Conservation (phyloP, 805 yeast genomes). For the Saccharomycopsis fibuligera region DNA sequence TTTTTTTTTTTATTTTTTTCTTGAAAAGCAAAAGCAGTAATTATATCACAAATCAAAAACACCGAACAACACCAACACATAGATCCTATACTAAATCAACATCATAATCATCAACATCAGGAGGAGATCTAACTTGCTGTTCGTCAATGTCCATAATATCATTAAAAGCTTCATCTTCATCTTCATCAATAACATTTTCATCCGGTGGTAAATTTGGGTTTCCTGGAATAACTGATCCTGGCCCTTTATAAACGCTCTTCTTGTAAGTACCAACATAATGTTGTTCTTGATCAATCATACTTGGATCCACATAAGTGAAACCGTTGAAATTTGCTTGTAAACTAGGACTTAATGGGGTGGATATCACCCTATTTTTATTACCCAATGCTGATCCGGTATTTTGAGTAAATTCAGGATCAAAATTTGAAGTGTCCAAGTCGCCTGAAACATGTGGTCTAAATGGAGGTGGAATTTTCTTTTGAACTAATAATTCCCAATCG, state of each 20-base stretch:
- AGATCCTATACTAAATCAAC: slow-evolving; percentile 15
- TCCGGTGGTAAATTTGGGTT: slow-evolving; percentile 76
- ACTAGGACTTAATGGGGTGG: slow-evolving; percentile 86
- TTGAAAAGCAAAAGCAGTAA: not conserved
- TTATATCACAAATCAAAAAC: not conserved
- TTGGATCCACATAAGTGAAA: slow-evolving; percentile 92
- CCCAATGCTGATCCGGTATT: slow-evolving; percentile 75
- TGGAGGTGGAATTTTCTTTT: slow-evolving; percentile 90
- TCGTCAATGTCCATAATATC: slow-evolving; percentile 26
- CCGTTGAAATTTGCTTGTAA: slow-evolving; percentile 96
- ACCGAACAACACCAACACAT: not conserved
- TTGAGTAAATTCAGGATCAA: slow-evolving; percentile 95
- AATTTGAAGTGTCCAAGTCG: slow-evolving; percentile 92
- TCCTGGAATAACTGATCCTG: slow-evolving; percentile 73
- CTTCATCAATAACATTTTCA: slow-evolving; percentile 77
- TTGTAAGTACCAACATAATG: slow-evolving; percentile 43
- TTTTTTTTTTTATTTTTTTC: too few species aligned
- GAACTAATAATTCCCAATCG: slow-evolving; percentile 77
- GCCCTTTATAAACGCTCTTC: slow-evolving; percentile 36
- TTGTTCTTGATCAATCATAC: slow-evolving; percentile 63
- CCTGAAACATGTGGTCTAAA: slow-evolving; percentile 88
- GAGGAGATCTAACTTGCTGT: slow-evolving; percentile 10
- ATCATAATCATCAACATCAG: slow-evolving; percentile 21
- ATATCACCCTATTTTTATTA: slow-evolving; percentile 9
- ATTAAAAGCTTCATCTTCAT: slow-evolving; percentile 45